phyloP scores from a whole-genome alignment of 1,284 basidiomycete genomes.

The Apiotrichum porosum region DNA sequence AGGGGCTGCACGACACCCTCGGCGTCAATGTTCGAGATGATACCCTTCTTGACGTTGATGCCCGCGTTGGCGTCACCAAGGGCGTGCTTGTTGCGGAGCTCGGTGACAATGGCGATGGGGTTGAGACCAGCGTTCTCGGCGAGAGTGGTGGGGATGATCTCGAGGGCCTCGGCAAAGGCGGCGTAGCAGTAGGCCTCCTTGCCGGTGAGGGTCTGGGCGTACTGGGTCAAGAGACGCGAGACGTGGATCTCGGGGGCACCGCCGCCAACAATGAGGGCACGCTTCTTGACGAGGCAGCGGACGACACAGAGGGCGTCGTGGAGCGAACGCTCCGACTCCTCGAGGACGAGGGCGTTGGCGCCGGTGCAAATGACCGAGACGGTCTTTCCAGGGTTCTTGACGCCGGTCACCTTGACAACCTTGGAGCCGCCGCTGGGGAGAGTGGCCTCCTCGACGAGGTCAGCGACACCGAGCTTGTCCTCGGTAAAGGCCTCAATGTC shows the following conservation, averaged over 20 bases:
- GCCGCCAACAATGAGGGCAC: slow-evolving; percentile 92
- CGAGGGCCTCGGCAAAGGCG: slow-evolving; percentile 94
- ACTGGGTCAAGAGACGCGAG: slow-evolving; percentile 85
- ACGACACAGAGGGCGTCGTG: slow-evolving; percentile 99
- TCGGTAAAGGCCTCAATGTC: slow-evolving; percentile 99
- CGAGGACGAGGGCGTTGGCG: slow-evolving; percentile 86
- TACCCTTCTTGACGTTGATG: slow-evolving; percentile 95
- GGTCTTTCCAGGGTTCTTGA: slow-evolving; percentile 92
- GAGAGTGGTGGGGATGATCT: slow-evolving; percentile 95
- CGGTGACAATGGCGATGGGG: slow-evolving; percentile 97
- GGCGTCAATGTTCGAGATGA: slow-evolving; percentile 93
- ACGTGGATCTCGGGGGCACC: slow-evolving; percentile 98
- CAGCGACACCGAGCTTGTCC: slow-evolving; percentile 95
- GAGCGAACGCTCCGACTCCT: slow-evolving; percentile 94
- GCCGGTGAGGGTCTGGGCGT: slow-evolving; percentile 89
- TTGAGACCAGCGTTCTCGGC: slow-evolving; percentile 98
- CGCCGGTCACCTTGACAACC: slow-evolving; percentile 89
- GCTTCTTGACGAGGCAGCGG: slow-evolving; percentile 95
- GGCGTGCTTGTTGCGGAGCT: slow-evolving; percentile 93
- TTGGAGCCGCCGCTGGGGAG: slow-evolving; percentile 68
- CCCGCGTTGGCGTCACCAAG: slow-evolving; percentile 91
- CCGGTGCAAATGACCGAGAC: slow-evolving; percentile 96
- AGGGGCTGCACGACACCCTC: slow-evolving; percentile 97
- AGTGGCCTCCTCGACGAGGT: slow-evolving; percentile 87
- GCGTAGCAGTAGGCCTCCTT: slow-evolving; percentile 99